phyloP scores from a whole-genome alignment of 805 yeast genomes.

The Sugiyamaella marilandica region DNA sequence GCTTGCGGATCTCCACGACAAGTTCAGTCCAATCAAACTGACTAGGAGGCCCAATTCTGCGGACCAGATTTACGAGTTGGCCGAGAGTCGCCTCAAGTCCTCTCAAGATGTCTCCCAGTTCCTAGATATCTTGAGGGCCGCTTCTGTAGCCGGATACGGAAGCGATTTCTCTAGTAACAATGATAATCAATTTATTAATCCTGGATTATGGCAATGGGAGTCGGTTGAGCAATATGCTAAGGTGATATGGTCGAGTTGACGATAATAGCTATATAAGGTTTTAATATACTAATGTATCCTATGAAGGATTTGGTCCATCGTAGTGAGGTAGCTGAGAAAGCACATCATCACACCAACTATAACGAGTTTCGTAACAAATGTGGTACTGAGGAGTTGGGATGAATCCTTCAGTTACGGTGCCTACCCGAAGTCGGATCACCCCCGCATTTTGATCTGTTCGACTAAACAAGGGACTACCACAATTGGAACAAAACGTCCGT shows the following conservation, averaged over 20 bases:
- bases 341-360: not conserved
- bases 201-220: slow-evolving; percentile 23
- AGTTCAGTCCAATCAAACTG: slow-evolving; percentile 20
- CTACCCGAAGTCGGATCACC: not conserved
- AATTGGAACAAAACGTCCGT: slow-evolving; percentile 3
- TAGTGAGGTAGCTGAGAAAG: not conserved
- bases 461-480: slow-evolving; percentile 7
- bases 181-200: slow-evolving; percentile 25
- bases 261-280: not conserved
- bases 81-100: not conserved
- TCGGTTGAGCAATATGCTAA: not conserved
- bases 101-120: not conserved
- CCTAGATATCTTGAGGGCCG: not conserved
- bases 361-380: not conserved
- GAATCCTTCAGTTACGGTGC: slow-evolving; percentile 1
- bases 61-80: slow-evolving; percentile 3
- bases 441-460: not conserved
- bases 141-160: not conserved
- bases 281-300: not conserved
- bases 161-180: not conserved
- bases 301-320: not conserved
- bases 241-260: not conserved
- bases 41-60: slow-evolving; percentile 8
- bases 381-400: slow-evolving; percentile 5
- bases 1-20: slow-evolving; percentile 19